A percentile compares a stretch with the other conserved stretches of the same genome.
Evolutionary conservation across 495 filamentous ascomycete genomes (phyloP).

Genomic region (Tuber indicum): DNA sequence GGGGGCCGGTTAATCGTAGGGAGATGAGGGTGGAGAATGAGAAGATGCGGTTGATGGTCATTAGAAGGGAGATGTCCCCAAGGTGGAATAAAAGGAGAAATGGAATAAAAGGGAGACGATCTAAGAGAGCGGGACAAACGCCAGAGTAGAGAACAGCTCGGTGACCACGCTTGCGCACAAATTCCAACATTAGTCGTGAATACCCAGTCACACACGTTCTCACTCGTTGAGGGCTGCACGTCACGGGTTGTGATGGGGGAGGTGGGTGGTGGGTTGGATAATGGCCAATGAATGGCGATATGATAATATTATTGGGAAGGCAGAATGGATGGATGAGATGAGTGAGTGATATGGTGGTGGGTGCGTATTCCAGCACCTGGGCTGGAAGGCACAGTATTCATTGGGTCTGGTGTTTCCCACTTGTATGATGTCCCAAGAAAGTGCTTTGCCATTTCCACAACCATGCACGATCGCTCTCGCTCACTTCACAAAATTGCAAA

Average conservation of each 20-base stretch:
- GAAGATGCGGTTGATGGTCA: too few relatives aligned
- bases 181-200: background rate
- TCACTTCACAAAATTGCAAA: background rate
- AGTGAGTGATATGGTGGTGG: background rate
- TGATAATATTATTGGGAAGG: background rate
- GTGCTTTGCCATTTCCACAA: background rate
- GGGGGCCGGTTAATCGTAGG: too few relatives aligned
- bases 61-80: too few relatives aligned
- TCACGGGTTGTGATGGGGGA: background rate
- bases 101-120: too few relatives aligned
- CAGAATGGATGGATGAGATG: background rate
- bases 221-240: background rate
- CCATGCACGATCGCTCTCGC: background rate
- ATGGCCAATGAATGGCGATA: background rate
- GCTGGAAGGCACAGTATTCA: background rate
- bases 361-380: background rate
- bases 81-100: too few relatives aligned
- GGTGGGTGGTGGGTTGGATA: background rate
- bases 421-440: background rate
- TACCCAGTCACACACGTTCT: background rate
- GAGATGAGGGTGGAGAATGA: too few relatives aligned
- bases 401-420: background rate
- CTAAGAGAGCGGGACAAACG: too few relatives aligned
- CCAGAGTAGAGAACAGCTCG: too few relatives aligned
- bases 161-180: too few relatives aligned